Percentiles rank a stretch among this genome's conserved stretches.
phyloP scores from a whole-genome alignment of 148 eudicot species.

The Diospyros kaki region DNA sequence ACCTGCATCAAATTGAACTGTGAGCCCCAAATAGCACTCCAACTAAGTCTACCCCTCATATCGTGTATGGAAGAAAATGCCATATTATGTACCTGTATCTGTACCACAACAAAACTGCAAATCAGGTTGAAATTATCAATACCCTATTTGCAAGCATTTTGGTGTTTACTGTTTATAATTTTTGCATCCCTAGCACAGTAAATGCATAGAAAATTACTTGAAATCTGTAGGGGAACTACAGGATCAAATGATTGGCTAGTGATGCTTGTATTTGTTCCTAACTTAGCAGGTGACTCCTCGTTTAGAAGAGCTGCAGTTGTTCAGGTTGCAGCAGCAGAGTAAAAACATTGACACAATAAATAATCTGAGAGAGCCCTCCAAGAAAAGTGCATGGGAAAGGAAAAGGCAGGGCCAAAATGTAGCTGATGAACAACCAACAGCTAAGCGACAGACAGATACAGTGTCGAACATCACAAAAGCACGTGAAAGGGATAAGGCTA shows the following conservation, averaged over 20 bases:
- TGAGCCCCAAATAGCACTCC: too few species aligned
- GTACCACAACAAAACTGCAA: too few species aligned
- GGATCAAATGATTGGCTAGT: neutral
- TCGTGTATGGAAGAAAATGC: too few species aligned
- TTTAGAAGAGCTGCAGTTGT: slow-evolving; percentile 70
- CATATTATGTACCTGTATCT: too few species aligned
- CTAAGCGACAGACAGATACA: slow-evolving; percentile 59
- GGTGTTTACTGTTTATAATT: neutral
- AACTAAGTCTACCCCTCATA: too few species aligned
- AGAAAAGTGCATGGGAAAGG: slow-evolving; percentile 61
- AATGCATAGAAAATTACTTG: neutral
- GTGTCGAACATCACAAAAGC: slow-evolving; percentile 23
- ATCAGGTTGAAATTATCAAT: too few species aligned
- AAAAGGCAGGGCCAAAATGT: slow-evolving; percentile 48
- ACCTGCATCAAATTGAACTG: too few species aligned
- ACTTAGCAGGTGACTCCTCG: slow-evolving; percentile 73
- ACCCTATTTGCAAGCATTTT: neutral
- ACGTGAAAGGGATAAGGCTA: slow-evolving; percentile 22
- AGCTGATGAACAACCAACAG: slow-evolving; percentile 57
- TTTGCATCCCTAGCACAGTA: neutral
- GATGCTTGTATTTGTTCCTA: neutral
- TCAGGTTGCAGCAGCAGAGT: slow-evolving; percentile 75
- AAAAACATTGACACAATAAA: slow-evolving; percentile 36
- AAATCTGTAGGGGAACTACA: neutral
- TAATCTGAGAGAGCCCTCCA: slow-evolving; percentile 45